Evolutionary conservation across 2,329 filamentous ascomycete species (phyloP).

Genomic region (Fusarium sp.): DNA sequence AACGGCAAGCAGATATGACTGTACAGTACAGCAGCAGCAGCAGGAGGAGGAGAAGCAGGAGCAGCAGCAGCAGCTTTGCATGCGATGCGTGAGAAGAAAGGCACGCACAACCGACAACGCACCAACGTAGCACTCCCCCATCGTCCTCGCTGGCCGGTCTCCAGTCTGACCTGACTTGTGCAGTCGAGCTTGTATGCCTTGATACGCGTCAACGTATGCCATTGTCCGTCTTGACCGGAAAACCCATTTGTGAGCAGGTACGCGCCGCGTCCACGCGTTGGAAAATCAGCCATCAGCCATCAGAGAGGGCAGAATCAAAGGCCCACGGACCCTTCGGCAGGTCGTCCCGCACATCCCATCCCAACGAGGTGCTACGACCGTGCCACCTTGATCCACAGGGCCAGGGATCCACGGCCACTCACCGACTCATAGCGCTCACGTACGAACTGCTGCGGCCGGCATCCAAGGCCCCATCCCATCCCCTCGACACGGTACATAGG

Average conservation of each 20-base stretch:
- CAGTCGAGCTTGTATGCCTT: background rate
- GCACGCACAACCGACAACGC: slow-evolving; percentile 24
- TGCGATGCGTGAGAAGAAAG: slow-evolving; percentile 25
- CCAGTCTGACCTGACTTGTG: slow-evolving; percentile 15
- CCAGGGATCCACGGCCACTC: slow-evolving; percentile 40
- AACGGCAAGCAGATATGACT: slow-evolving; percentile 26
- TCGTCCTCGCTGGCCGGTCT: background rate
- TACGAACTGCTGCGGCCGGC: slow-evolving; percentile 38
- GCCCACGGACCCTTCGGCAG: slow-evolving; percentile 26
- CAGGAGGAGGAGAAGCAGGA: slow-evolving; percentile 6
- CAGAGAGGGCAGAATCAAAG: slow-evolving; percentile 1
- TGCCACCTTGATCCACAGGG: slow-evolving; percentile 34
- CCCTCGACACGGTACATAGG: slow-evolving; percentile 5
- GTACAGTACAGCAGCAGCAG: slow-evolving; percentile 13
- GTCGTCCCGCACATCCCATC: slow-evolving; percentile 31
- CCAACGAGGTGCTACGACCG: slow-evolving; percentile 32
- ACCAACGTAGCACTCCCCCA: slow-evolving; percentile 10
- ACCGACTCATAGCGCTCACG: slow-evolving; percentile 41
- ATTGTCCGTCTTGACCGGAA: background rate
- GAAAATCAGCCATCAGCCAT: slow-evolving; percentile 14
- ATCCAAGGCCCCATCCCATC: slow-evolving; percentile 13
- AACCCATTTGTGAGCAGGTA: slow-evolving; percentile 7
- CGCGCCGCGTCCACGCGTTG: slow-evolving; percentile 29
- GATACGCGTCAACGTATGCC: background rate
- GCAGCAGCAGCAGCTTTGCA: background rate